These are phyloP conservation scores for Solanum hybrid DNA, from an alignment of 305 asterid species.

Conservation along the genomic window DNA sequence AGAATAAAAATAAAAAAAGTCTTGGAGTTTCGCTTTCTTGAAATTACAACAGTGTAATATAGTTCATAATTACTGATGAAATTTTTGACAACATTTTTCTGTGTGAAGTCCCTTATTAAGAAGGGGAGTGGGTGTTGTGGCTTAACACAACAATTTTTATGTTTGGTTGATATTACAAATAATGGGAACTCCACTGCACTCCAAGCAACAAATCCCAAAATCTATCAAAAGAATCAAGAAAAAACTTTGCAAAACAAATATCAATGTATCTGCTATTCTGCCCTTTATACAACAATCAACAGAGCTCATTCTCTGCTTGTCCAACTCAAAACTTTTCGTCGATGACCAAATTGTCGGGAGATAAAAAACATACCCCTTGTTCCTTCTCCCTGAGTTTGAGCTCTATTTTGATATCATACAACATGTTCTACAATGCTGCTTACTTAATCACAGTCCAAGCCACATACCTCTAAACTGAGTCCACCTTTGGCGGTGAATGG, in stretches of 20 bases:
- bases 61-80: conserved; percentile 1
- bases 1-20: background rate
- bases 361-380: conserved; percentile 1
- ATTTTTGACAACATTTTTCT: conserved; percentile 13
- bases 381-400: conserved; percentile 13
- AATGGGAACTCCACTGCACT: conserved; percentile 10
- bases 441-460: conserved; percentile 71
- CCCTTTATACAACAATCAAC: conserved; percentile 46
- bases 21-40: background rate
- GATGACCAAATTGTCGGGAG: background rate
- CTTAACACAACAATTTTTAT: conserved; percentile 19
- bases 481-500: conserved; percentile 63
- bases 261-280: conserved; percentile 28
- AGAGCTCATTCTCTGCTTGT: conserved; percentile 3
- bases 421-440: conserved; percentile 18
- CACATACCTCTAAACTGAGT: conserved; percentile 66
- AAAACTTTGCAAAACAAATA: conserved; percentile 46
- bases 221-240: conserved; percentile 38
- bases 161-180: conserved; percentile 34
- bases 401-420: conserved; percentile 12
- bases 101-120: conserved; percentile 31
- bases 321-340: background rate
- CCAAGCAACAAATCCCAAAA: conserved; percentile 42
- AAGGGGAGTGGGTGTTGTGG: conserved; percentile 22
- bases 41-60: background rate